Conservation (phyloP, 2,329 filamentous ascomycete species). For the Pseudogymnoascus sp. region DNA sequence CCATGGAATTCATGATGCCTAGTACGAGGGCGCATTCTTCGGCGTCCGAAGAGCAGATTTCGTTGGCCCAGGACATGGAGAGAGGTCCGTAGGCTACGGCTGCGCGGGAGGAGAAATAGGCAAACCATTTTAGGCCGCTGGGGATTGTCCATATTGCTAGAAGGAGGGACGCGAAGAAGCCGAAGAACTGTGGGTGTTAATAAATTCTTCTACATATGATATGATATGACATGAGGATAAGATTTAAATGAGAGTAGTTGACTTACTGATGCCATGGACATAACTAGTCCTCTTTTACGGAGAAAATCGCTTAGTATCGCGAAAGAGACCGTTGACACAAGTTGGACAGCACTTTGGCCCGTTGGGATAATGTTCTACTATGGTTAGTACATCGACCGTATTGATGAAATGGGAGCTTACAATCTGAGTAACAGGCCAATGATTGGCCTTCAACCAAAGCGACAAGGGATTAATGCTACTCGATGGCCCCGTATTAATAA, state of each 20-base stretch:
- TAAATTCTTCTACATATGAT: background rate
- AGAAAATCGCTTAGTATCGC: constrained; percentile 48
- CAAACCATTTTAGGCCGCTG: constrained; percentile 22
- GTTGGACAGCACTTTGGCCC: constrained; percentile 42
- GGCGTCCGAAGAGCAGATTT: constrained; percentile 38
- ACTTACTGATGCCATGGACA: constrained; percentile 27
- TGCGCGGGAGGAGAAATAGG: constrained; percentile 31
- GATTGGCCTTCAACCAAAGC: constrained; percentile 36
- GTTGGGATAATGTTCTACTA: constrained; percentile 42
- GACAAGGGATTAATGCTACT: constrained; percentile 32
- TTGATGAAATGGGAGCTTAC: constrained; percentile 20
- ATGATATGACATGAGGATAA: background rate
- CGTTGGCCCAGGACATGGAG: constrained; percentile 43
- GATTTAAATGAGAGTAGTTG: background rate
- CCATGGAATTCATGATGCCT: constrained; percentile 40
- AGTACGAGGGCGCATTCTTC: constrained; percentile 44
- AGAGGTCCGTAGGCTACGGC: constrained; percentile 36
- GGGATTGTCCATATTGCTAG: constrained; percentile 32
- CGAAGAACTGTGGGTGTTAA: constrained; percentile 24
- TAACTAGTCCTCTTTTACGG: constrained; percentile 26
- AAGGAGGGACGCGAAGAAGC: constrained; percentile 29
- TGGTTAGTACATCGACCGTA: background rate
- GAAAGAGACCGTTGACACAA: constrained; percentile 45
- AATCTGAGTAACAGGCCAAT: constrained; percentile 42
- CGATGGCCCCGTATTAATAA: constrained; percentile 32